These are phyloP conservation scores for Chaetomium tenue DNA, from an alignment of 495 filamentous ascomycete species.

Conservation along the genomic window DNA sequence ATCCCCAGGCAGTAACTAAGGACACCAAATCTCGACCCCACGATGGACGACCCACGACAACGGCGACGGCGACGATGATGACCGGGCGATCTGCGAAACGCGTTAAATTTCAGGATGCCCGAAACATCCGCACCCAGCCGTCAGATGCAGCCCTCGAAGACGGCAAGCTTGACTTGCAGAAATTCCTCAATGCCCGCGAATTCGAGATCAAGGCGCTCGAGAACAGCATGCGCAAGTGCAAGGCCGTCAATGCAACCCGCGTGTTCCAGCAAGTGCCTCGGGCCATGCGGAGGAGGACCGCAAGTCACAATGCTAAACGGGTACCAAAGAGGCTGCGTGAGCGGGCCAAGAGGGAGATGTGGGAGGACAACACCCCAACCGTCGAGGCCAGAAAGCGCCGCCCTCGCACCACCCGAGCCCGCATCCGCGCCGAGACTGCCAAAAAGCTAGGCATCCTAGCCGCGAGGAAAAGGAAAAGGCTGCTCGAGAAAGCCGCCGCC, in stretches of 20 bases:
- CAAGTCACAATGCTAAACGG: constrained; percentile 90
- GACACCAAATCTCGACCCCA: constrained; percentile 7
- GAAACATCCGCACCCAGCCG: constrained; percentile 70
- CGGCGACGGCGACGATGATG: constrained; percentile 3
- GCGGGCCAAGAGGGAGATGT: constrained; percentile 77
- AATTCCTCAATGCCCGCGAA: constrained; percentile 78
- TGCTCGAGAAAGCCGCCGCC: constrained; percentile 43
- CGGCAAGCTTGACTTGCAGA: constrained; percentile 73
- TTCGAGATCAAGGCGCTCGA: constrained; percentile 87
- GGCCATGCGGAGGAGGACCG: constrained; percentile 78
- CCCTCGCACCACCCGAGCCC: constrained; percentile 62
- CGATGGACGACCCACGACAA: constrained; percentile 6
- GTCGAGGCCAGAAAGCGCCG: constrained; percentile 69
- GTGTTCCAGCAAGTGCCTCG: constrained; percentile 90
- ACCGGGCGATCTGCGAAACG: constrained; percentile 45
- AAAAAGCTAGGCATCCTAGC: constrained; percentile 68
- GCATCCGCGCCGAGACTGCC: constrained; percentile 79
- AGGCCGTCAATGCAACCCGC: constrained; percentile 61
- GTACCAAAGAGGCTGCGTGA: constrained; percentile 76
- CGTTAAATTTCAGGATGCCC: constrained; percentile 64
- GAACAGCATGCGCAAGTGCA: constrained; percentile 70
- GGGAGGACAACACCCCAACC: constrained; percentile 87
- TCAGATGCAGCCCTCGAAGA: constrained; percentile 68
- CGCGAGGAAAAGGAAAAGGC: constrained; percentile 53
- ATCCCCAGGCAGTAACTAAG: constrained; percentile 18